A percentile compares a stretch with the other conserved stretches of the same genome.
Evolutionary conservation across 108 stramenopile genomes (phyloP).

Genomic region (Skeletonema potamos): DNA sequence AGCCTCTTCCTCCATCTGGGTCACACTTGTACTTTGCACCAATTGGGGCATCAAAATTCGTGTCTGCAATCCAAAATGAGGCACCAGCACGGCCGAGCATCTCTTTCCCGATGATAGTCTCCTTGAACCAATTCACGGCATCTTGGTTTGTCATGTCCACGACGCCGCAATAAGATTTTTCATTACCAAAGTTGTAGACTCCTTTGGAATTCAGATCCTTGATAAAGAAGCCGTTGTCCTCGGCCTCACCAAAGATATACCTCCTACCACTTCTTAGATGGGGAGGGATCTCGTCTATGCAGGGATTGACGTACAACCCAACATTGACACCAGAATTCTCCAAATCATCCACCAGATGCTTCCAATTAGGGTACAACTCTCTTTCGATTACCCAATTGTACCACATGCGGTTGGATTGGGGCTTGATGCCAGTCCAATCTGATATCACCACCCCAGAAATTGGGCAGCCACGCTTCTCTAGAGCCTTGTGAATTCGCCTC

Average conservation of each 20-base stretch:
- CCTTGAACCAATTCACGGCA: conserved; percentile 42
- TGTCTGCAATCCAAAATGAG: conserved; percentile 55
- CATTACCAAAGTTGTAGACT: not conserved
- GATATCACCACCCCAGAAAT: conserved; percentile 50
- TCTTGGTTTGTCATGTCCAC: conserved; percentile 43
- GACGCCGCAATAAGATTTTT: conserved; percentile 10
- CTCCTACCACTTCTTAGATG: conserved; percentile 43
- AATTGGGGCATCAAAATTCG: conserved; percentile 46
- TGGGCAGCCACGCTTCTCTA: conserved; percentile 7
- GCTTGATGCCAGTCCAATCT: conserved; percentile 53
- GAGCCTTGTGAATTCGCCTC: not conserved
- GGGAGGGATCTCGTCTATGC: conserved; percentile 46
- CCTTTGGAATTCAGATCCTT: conserved; percentile 12
- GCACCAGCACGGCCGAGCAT: conserved; percentile 36
- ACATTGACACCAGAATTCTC: conserved; percentile 35
- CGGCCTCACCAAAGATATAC: conserved; percentile 43
- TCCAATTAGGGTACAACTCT: conserved; percentile 47
- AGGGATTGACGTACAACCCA: conserved; percentile 50
- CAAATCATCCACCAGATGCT: conserved; percentile 19
- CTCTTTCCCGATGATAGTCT: conserved; percentile 22
- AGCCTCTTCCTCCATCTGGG: conserved; percentile 9
- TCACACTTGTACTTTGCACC: conserved; percentile 19
- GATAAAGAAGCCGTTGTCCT: conserved; percentile 28
- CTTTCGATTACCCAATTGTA: conserved; percentile 55
- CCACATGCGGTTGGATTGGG: conserved; percentile 24